Conservation (phyloP, 2,329 filamentous ascomycete species). For the Pseudocercospora pini-densiflorae region DNA sequence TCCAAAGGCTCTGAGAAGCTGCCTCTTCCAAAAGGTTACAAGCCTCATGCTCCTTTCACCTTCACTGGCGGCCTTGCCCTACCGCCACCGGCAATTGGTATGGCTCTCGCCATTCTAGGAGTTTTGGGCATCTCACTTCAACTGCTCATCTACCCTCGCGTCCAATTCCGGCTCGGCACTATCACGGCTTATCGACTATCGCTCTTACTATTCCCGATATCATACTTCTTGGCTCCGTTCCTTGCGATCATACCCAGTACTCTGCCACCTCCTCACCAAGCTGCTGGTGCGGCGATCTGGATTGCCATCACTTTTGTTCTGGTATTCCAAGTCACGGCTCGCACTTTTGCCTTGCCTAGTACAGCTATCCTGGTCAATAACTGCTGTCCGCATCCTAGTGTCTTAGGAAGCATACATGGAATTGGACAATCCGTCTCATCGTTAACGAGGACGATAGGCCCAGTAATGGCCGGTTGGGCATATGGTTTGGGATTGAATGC, state of each 20-base stretch:
- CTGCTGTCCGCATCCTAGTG: conserved; percentile 59
- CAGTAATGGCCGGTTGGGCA: conserved; percentile 57
- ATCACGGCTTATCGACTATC: conserved; percentile 47
- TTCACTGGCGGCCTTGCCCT: conserved; percentile 56
- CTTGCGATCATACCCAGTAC: conserved; percentile 49
- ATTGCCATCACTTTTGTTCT: conserved; percentile 47
- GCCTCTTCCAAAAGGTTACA: conserved; percentile 44
- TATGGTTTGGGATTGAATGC: conserved; percentile 57
- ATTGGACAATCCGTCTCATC: conserved; percentile 61
- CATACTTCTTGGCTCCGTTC: conserved; percentile 50
- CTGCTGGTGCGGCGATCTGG: conserved; percentile 49
- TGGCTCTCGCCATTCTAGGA: conserved; percentile 54
- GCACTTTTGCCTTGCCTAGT: conserved; percentile 60
- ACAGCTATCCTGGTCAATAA: conserved; percentile 66
- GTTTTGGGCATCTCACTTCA: conserved; percentile 53
- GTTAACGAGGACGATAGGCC: conserved; percentile 60
- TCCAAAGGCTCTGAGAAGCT: conserved; percentile 34
- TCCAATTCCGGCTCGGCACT: conserved; percentile 49
- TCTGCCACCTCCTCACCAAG: conserved; percentile 44
- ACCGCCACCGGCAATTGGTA: conserved; percentile 52
- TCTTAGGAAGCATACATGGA: conserved; percentile 63
- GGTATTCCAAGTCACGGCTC: conserved; percentile 50
- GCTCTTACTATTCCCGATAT: conserved; percentile 50
- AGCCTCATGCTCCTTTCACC: conserved; percentile 46
- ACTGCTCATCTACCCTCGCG: conserved; percentile 50